A percentile compares a stretch with the other conserved stretches of the same genome.
phyloP scores from a whole-genome alignment of 2,329 filamentous ascomycete species.

The Paecilomyces fulvus region DNA sequence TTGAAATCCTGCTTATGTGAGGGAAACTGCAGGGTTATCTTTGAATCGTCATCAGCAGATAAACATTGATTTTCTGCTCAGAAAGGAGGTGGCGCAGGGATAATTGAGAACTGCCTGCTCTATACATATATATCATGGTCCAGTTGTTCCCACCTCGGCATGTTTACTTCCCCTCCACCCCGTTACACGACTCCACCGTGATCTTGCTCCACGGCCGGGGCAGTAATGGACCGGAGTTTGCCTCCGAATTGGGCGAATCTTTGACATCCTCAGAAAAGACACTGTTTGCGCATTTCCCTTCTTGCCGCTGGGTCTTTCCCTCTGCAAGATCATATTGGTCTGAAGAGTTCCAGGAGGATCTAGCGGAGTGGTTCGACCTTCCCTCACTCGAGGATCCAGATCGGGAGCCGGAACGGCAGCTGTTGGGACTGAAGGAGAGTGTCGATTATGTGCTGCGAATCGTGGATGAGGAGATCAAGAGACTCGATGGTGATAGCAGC shows the following conservation, averaged over 20 bases:
- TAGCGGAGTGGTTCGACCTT: conserved; percentile 6
- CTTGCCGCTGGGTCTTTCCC: conserved; percentile 8
- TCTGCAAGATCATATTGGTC: conserved; percentile 5
- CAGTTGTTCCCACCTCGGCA: conserved; percentile 5
- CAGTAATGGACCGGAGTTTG: conserved; percentile 7
- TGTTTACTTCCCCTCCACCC: conserved; percentile 5
- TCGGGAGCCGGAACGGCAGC: conserved; percentile 1
- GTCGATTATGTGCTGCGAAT: conserved; percentile 5
- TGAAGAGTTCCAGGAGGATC: conserved; percentile 2
- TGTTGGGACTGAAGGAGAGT: conserved; percentile 7
- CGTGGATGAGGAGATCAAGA: conserved; percentile 8
- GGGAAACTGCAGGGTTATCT: background rate
- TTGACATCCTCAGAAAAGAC: conserved; percentile 1
- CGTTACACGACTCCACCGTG: conserved; percentile 5
- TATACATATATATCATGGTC: background rate
- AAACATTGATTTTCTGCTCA: background rate
- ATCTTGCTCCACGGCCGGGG: conserved; percentile 8
- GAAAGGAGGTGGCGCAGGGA: background rate
- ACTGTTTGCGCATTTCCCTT: conserved; percentile 6
- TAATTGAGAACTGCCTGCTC: background rate
- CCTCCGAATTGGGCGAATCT: conserved; percentile 2
- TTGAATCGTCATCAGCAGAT: background rate
- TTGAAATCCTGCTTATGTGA: background rate
- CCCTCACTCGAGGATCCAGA: conserved; percentile 4
- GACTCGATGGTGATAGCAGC: conserved; percentile 2